Conservation (phyloP, 257 asterid genomes). For the Euphrasia confusa region DNA sequence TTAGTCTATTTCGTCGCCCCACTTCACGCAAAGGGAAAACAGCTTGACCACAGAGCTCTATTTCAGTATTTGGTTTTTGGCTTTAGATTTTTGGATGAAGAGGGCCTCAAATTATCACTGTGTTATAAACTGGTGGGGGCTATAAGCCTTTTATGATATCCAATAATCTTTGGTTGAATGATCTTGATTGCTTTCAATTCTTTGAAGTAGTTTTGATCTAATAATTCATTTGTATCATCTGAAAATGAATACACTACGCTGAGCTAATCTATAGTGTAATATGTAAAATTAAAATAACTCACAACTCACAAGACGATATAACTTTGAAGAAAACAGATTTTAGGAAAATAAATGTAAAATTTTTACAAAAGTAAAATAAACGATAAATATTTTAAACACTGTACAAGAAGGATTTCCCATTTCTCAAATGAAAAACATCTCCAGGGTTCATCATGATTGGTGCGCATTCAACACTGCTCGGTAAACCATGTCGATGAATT, state of each 20-base stretch:
- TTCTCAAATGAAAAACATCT: conserved; percentile 8
- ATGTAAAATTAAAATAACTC: not conserved
- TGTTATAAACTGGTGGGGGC: too few relatives aligned
- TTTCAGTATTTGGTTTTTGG: too few relatives aligned
- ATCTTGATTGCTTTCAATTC: too few relatives aligned
- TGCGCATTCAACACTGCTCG: conserved; percentile 69
- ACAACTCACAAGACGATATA: not conserved
- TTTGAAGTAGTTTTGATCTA: too few relatives aligned
- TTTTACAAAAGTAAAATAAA: conserved; percentile 9
- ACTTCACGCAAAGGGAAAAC: conserved; percentile 70
- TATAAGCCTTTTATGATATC: too few relatives aligned
- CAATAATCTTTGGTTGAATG: too few relatives aligned
- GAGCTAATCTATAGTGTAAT: too few relatives aligned
- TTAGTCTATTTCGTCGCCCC: conserved; percentile 75
- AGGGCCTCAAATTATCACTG: too few relatives aligned
- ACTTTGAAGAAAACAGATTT: not conserved
- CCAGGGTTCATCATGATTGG: conserved; percentile 42
- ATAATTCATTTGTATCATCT: too few relatives aligned
- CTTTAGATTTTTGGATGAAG: too few relatives aligned
- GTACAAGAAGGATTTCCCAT: conserved; percentile 26
- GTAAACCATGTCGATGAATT: conserved; percentile 78
- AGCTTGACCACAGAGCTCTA: conserved; percentile 19
- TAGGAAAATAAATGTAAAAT: conserved; percentile 8
- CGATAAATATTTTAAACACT: conserved; percentile 27
- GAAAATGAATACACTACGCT: too few relatives aligned